Conservation (phyloP, 140 eudicot genomes). For the Erigeron philadelphicus region DNA sequence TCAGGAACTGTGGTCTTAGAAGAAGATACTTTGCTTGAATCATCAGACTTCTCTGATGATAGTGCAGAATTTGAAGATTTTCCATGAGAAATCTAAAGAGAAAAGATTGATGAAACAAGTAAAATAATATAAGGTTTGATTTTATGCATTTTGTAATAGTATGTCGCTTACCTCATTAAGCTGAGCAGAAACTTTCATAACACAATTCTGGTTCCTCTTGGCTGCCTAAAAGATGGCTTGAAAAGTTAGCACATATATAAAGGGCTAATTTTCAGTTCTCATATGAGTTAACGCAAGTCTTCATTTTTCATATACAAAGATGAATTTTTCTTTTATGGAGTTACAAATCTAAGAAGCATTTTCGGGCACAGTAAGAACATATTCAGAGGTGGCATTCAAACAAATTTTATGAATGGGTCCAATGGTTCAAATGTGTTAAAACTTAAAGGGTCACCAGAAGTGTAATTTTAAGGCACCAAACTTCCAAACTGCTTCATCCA, state of each 20-base stretch:
- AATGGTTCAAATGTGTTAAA: too few species aligned
- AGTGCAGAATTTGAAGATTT: conserved; percentile 37
- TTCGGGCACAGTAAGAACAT: too few species aligned
- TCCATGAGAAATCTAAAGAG: conserved; percentile 34
- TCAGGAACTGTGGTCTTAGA: conserved; percentile 37
- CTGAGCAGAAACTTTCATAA: conserved; percentile 47
- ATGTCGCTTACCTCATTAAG: conserved; percentile 43
- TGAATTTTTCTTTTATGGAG: too few species aligned
- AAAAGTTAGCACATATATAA: conserved; percentile 17
- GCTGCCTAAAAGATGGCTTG: conserved; percentile 35
- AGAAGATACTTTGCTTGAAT: conserved; percentile 30
- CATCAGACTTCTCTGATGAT: conserved; percentile 29
- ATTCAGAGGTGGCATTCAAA: too few species aligned
- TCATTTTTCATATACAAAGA: too few species aligned
- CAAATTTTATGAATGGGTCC: too few species aligned
- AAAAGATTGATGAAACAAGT: background rate
- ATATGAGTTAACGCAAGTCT: too few species aligned
- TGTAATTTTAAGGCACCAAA: too few species aligned
- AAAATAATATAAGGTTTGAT: conserved; percentile 10
- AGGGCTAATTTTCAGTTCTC: too few species aligned
- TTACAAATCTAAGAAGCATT: too few species aligned
- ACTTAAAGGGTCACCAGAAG: too few species aligned
- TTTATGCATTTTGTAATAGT: background rate
- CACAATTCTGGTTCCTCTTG: conserved; percentile 39
- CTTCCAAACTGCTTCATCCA: too few species aligned